phyloP scores from a whole-genome alignment of 768 basidiomycete species.

The Astraeus odoratus region DNA sequence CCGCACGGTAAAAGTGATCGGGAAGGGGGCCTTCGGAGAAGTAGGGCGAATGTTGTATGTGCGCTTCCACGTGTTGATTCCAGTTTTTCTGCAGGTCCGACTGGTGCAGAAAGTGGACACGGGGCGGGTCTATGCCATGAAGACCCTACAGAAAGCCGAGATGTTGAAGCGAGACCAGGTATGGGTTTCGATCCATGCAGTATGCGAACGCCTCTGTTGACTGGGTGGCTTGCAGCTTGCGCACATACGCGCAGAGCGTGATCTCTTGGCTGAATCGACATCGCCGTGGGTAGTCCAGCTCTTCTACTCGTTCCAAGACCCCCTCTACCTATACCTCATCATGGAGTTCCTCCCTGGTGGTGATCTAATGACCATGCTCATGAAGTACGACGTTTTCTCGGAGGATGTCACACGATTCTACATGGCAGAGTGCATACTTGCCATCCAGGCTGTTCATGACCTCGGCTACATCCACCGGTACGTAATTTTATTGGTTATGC shows the following conservation, averaged over 20 bases:
- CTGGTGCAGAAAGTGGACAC: slow-evolving; percentile 97
- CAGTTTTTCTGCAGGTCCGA: slow-evolving; percentile 57
- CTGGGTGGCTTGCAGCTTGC: slow-evolving; percentile 59
- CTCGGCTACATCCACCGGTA: slow-evolving; percentile 99
- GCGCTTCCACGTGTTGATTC: neutral
- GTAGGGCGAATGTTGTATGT: slow-evolving; percentile 34
- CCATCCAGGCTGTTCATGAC: slow-evolving; percentile 96
- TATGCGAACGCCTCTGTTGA: slow-evolving; percentile 1
- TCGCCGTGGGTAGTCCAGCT: slow-evolving; percentile 97
- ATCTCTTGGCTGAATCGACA: slow-evolving; percentile 93
- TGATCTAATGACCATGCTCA: slow-evolving; percentile 99
- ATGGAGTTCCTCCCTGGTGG: slow-evolving; percentile 92
- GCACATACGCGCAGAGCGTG: slow-evolving; percentile 94
- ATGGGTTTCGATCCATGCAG: slow-evolving; percentile 13
- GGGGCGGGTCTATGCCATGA: slow-evolving; percentile 99
- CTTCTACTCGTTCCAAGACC: slow-evolving; percentile 98
- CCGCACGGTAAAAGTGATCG: slow-evolving; percentile 95
- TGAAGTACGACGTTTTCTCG: slow-evolving; percentile 99
- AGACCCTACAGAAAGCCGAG: slow-evolving; percentile 94
- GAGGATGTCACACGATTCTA: slow-evolving; percentile 99
- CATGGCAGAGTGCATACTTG: slow-evolving; percentile 97
- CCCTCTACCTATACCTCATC: slow-evolving; percentile 91
- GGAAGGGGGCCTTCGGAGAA: slow-evolving; percentile 98
- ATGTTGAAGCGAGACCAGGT: slow-evolving; percentile 99
- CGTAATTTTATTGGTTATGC: slow-evolving; percentile 18